phyloP scores from a whole-genome alignment of 169 alveolate genomes.

The Toxoplasma gondii region DNA sequence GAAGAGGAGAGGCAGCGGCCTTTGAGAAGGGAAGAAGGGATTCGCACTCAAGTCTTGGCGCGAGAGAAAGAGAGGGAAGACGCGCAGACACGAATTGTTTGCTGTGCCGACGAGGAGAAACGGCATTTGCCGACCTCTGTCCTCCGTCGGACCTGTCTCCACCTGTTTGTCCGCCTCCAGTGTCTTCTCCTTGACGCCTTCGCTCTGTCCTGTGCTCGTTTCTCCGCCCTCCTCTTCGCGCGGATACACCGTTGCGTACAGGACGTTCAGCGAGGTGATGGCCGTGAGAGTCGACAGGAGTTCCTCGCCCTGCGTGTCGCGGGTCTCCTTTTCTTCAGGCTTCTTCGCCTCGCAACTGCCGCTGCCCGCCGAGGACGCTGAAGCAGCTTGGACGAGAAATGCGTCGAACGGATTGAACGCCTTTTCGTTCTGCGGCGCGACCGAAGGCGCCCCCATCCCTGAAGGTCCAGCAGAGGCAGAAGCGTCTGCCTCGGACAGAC shows the following conservation, averaged over 20 bases:
- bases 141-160: not conserved
- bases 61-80: not conserved
- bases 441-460: not conserved
- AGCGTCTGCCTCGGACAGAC: not conserved
- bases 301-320: not conserved
- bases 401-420: constrained; percentile 14
- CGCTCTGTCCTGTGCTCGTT: not conserved
- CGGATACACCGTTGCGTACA: not conserved
- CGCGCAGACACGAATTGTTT: constrained; percentile 19
- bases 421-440: not conserved
- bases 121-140: not conserved
- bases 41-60: not conserved
- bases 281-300: not conserved
- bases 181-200: too few species aligned
- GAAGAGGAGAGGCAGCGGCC: constrained; percentile 17
- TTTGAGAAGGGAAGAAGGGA: not conserved
- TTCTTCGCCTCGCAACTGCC: not conserved
- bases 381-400: not conserved
- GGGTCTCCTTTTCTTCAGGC: not conserved
- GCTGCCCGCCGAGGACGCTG: not conserved
- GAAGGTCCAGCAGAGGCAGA: not conserved
- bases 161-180: not conserved
- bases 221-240: not conserved
- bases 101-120: constrained; percentile 25
- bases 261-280: not conserved